Conservation (phyloP, 495 filamentous ascomycete genomes). For the Trichoderma asperelloides region DNA sequence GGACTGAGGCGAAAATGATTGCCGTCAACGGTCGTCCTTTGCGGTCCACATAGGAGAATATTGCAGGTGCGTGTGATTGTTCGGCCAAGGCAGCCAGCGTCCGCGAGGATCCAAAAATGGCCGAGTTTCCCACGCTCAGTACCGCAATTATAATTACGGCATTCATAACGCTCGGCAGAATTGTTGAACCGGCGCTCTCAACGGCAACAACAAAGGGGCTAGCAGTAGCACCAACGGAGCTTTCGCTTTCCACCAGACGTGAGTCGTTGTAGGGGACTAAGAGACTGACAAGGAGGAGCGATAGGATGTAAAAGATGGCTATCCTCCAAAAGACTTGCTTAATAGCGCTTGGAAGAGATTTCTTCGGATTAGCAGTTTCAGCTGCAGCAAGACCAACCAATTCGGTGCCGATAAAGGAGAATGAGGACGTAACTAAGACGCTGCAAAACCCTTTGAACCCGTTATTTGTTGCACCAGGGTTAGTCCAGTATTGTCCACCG, state of each 20-base stretch:
- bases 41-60: constrained; percentile 61
- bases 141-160: constrained; percentile 59
- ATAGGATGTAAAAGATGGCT: constrained; percentile 52
- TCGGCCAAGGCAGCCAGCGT: constrained; percentile 62
- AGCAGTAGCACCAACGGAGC: not conserved
- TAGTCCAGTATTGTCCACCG: constrained; percentile 58
- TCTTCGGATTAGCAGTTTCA: constrained; percentile 46
- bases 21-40: constrained; percentile 57
- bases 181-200: constrained; percentile 50
- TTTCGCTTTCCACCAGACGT: constrained; percentile 20
- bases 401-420: constrained; percentile 72
- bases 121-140: constrained; percentile 59
- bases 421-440: constrained; percentile 73
- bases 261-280: constrained; percentile 45
- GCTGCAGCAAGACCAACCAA: constrained; percentile 68
- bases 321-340: constrained; percentile 41
- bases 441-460: constrained; percentile 78
- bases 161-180: constrained; percentile 60
- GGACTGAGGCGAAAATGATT: constrained; percentile 47
- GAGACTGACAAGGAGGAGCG: constrained; percentile 51
- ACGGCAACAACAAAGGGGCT: constrained; percentile 52
- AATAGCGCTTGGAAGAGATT: constrained; percentile 30
- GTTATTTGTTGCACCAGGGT: constrained; percentile 62
- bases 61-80: constrained; percentile 55
- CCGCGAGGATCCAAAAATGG: constrained; percentile 60